Evolutionary conservation across 371 early-diverging fungal genomes (phyloP), one percentile per base, ranked within the genome.

Genomic region (Actinomucor elegans): DNA sequence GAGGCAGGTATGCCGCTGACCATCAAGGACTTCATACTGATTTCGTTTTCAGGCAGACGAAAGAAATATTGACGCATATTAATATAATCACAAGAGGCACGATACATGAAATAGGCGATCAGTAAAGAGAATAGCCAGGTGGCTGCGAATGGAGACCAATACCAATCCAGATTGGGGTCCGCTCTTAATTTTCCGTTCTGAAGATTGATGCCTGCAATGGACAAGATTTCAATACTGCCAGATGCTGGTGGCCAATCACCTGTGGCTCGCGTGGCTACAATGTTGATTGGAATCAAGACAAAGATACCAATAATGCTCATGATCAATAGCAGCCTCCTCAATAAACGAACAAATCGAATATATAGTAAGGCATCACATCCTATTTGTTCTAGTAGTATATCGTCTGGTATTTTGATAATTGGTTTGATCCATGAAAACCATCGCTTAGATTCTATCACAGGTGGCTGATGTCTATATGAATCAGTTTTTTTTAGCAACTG

Each of bases 291-390:
- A 31, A 91, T 75, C 21, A 85, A 73, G 27, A 65, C 71, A 44
- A 79, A 67, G 38, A 81, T 61, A 7, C 86, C 90, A n/a, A 89
- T 29, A 9, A 87, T 28, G 6, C 79, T 74, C 61, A 86, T 73
- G 36, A 70, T 62, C 18, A 75, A 52, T 34, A 91, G 71, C 17
- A 87, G 59, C 11, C 71, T 64, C 38, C 81, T 73, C 41, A 81
- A 70, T 41, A 86, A 61, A 23, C 84, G 80, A 24, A 90, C 38
- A 57, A 91, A 91, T 21, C 89, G 82, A 44, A 94, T 69, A 59
- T 87, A 89, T 35, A 93, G 64, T 34, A 91, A 85, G 15, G 91
- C 88, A 60, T 94, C 94, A 18, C 89, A 66, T 20, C 90, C 93
- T n/a, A 92, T 81, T 31, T 81, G 77, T 20, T 76, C 66, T 15